Percentiles rank a stretch among this genome's conserved stretches.
phyloP scores from a whole-genome alignment of 495 filamentous ascomycete species.

The Astrothelium macrocarpum region DNA sequence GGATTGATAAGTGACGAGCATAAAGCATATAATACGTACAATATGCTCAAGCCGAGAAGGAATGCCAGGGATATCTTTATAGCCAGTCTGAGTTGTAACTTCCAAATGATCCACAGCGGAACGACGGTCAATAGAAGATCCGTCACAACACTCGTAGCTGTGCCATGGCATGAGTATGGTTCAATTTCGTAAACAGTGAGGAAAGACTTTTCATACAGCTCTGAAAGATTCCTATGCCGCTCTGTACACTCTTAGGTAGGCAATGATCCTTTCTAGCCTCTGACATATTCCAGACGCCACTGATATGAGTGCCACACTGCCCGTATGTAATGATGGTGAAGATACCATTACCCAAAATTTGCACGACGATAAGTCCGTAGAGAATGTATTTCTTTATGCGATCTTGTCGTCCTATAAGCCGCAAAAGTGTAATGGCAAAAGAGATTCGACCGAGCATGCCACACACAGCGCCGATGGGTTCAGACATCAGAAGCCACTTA shows the following conservation, averaged over 20 bases:
- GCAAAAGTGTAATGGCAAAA: neutral
- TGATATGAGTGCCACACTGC: neutral
- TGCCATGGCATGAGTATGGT: neutral
- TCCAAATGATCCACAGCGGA: neutral
- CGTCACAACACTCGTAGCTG: neutral
- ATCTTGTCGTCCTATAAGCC: neutral
- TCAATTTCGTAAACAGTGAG: neutral
- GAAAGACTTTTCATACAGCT: neutral
- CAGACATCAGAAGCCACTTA: neutral
- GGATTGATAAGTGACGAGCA: neutral
- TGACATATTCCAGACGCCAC: neutral
- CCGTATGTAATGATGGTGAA: neutral
- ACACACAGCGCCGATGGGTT: neutral
- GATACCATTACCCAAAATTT: neutral
- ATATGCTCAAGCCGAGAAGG: slow-evolving; percentile 1
- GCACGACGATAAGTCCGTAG: neutral
- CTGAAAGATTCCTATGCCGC: neutral
- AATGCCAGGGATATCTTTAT: neutral
- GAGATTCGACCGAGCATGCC: neutral
- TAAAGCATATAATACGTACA: neutral
- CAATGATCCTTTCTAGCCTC: neutral
- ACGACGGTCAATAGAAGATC: neutral
- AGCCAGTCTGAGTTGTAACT: neutral
- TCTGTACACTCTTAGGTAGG: neutral
- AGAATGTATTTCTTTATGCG: neutral